Evolutionary conservation across 805 yeast species (phyloP).

Genomic region (Zygosaccharomyces gambellarensis): DNA sequence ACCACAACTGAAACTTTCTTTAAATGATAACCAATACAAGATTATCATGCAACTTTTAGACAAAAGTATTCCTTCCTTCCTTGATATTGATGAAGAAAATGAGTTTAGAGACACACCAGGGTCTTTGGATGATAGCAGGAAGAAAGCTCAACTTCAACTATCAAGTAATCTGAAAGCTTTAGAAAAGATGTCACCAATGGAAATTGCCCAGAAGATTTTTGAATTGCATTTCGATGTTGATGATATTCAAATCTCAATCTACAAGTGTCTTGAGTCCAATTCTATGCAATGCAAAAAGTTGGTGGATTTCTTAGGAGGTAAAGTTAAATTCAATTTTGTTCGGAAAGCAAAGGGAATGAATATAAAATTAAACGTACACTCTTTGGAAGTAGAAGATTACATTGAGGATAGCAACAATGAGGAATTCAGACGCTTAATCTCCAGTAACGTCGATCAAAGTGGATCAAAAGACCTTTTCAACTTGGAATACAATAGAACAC

Average conservation of each 20-base stretch:
- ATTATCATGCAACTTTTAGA: constrained; percentile 75
- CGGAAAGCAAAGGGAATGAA: constrained; percentile 58
- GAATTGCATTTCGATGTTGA: constrained; percentile 72
- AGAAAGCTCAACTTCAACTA: constrained; percentile 27
- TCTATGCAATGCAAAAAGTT: constrained; percentile 61
- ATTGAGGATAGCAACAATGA: constrained; percentile 57
- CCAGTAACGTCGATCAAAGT: constrained; percentile 43
- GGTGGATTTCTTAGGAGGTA: constrained; percentile 67
- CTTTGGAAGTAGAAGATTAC: constrained; percentile 69
- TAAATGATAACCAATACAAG: constrained; percentile 89
- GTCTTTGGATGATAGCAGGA: constrained; percentile 13
- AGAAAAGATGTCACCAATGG: constrained; percentile 42
- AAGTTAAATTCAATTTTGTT: constrained; percentile 54
- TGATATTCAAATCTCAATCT: constrained; percentile 53
- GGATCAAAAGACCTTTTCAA: constrained; percentile 49
- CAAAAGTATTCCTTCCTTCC: constrained; percentile 52
- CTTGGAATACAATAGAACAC: constrained; percentile 53
- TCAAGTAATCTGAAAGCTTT: constrained; percentile 19
- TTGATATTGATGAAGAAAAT: constrained; percentile 32
- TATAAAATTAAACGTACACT: constrained; percentile 58
- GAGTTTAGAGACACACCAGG: constrained; percentile 12
- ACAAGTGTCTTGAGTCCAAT: constrained; percentile 60
- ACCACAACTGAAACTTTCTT: constrained; percentile 62
- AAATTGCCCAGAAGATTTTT: constrained; percentile 54
- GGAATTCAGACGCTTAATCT: constrained; percentile 64